Conservation (phyloP, 208 protist species). For the Angomonas deanei region DNA sequence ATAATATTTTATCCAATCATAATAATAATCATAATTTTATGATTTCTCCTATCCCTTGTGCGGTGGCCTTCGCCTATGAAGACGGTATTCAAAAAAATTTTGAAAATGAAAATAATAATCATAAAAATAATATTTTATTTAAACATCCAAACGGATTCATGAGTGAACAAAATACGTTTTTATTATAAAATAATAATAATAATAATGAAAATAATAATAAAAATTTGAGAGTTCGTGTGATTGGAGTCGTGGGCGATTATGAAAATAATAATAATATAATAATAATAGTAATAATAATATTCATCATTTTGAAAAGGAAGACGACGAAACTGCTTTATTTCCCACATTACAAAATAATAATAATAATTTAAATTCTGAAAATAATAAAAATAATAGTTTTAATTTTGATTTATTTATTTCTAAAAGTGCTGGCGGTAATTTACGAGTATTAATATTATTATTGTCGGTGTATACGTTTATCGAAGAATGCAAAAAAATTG, state of each 20-base stretch:
- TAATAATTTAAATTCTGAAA: not conserved
- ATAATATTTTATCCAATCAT: not conserved
- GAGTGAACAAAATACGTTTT: not conserved
- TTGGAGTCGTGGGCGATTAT: not conserved
- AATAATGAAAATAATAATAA: too few species aligned
- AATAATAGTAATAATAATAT: slow-evolving; percentile 1
- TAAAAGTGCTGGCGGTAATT: not conserved
- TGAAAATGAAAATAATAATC: not conserved
- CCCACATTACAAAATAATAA: not conserved
- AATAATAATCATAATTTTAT: slow-evolving; percentile 9
- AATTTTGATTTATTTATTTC: slow-evolving; percentile 3
- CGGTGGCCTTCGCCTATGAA: slow-evolving; percentile 53
- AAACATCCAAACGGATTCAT: not conserved
- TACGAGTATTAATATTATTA: slow-evolving; percentile 4
- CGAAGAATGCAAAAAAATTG: not conserved
- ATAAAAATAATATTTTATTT: not conserved
- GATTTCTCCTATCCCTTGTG: slow-evolving; percentile 53
- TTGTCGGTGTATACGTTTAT: not conserved
- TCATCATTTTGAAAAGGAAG: slow-evolving; percentile 4
- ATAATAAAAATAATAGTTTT: slow-evolving; percentile 2
- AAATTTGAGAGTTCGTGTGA: too few species aligned
- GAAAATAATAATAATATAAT: not conserved
- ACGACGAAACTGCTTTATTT: too few species aligned
- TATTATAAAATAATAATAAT: not conserved
- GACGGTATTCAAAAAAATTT: not conserved